These are phyloP conservation scores for Fraxinus angustifolia DNA, from an alignment of 305 asterid genomes.

Conservation along the genomic window DNA sequence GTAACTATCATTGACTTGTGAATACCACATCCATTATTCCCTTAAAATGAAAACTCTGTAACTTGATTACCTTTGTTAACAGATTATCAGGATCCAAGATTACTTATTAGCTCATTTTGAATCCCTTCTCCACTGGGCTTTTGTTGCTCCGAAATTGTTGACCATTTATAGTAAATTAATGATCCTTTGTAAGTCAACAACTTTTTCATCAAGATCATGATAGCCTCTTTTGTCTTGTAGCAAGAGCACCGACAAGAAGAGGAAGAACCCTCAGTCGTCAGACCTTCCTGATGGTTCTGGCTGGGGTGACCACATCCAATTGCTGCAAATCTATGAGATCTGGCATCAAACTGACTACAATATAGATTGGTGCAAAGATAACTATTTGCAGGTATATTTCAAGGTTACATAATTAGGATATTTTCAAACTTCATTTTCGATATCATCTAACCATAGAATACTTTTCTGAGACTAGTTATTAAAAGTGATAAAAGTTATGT, in stretches of 20 bases:
- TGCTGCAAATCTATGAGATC: slow-evolving; percentile 82
- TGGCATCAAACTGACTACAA: slow-evolving; percentile 75
- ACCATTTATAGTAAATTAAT: background rate
- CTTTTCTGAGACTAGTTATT: background rate
- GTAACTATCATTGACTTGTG: background rate
- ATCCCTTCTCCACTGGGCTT: background rate
- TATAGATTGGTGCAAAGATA: slow-evolving; percentile 77
- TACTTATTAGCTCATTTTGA: background rate
- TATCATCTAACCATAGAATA: background rate
- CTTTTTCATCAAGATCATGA: slow-evolving; percentile 5
- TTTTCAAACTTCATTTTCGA: background rate
- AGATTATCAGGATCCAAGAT: background rate
- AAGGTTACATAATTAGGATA: background rate
- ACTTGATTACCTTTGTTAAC: background rate
- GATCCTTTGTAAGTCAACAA: background rate
- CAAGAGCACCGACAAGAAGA: slow-evolving; percentile 64
- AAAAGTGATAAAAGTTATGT: background rate
- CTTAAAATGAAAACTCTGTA: background rate
- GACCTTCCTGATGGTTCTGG: slow-evolving; percentile 93
- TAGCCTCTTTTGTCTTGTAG: slow-evolving; percentile 33
- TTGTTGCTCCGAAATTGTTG: background rate
- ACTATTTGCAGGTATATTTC: slow-evolving; percentile 72
- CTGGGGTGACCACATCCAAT: slow-evolving; percentile 92
- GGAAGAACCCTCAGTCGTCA: slow-evolving; percentile 60
- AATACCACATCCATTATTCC: slow-evolving; percentile 3